A percentile compares a stretch with the other conserved stretches of the same genome.
phyloP scores from a whole-genome alignment of 2,329 filamentous ascomycete genomes.

The Tetracladium maxilliforme region DNA sequence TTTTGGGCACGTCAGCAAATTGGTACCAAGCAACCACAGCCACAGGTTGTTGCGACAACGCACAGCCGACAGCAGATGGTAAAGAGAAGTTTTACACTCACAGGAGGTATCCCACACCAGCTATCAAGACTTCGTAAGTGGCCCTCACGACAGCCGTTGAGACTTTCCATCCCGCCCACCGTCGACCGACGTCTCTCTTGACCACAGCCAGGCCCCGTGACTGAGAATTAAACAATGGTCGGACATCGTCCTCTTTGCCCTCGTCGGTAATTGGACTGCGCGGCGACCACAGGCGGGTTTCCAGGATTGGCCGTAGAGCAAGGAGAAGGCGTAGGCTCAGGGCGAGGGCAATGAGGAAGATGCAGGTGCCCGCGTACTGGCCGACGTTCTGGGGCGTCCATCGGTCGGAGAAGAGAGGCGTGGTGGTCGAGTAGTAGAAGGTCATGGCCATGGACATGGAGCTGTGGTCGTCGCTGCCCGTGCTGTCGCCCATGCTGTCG shows the following conservation, averaged over 20 bases:
- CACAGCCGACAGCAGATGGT: constrained; percentile 1
- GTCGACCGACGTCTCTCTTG: no score
- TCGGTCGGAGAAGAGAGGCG: constrained; percentile 47
- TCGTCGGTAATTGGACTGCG: no score
- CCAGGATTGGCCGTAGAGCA: constrained; percentile 57
- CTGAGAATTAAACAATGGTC: no score
- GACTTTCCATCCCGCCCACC: no score
- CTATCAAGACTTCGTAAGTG: constrained; percentile 52
- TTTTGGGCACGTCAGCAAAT: constrained; percentile 7
- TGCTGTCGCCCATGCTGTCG: no score
- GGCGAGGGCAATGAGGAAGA: constrained; percentile 73
- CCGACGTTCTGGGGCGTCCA: constrained; percentile 64
- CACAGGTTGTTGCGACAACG: neutral
- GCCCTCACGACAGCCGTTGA: constrained; percentile 67
- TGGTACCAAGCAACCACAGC: no score
- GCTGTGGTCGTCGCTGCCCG: constrained; percentile 2
- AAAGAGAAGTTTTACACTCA: constrained; percentile 30
- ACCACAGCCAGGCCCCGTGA: no score
- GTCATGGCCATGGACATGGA: constrained; percentile 30
- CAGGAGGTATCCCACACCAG: constrained; percentile 75
- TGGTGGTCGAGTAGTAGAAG: constrained; percentile 50
- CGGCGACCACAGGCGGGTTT: no score
- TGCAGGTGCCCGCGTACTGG: constrained; percentile 76
- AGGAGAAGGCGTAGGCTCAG: constrained; percentile 55
- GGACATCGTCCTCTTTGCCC: no score